Evolutionary conservation across 75 land plant genomes (phyloP), one percentile per base, ranked within the genome.

Genomic region (Selaginella tamariscina): DNA sequence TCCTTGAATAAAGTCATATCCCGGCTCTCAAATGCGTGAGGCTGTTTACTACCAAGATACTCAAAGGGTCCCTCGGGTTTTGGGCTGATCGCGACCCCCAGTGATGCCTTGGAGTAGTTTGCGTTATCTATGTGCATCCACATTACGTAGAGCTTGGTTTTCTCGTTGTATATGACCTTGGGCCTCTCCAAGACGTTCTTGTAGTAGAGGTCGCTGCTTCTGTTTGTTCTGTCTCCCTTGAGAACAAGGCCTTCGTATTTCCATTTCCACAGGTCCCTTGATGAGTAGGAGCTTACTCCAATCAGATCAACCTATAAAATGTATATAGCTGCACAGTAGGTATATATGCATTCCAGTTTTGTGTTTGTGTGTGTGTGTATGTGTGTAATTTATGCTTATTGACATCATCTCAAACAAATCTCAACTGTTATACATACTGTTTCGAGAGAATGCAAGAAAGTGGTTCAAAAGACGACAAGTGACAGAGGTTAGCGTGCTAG

Each of bases 1-100:
- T 95, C 99, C 72, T 87, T 90, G 68, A 95, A 95, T 70, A 95
- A n/a, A 28, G 99, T 87, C 99, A 95, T 87, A 76, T 95, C 99
- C 63, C 99, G 67, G 70, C 97, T 90, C 15, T 90, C 96, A 73
- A 71, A 90, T 31, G 83, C 92, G 76, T 95, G 99, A 0, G 99
- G 99, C 32, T 78, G 65, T 57, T 75, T 82, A 77, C 97, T 90
- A 54, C 87, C 79, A 31, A 95, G 79, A 73, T 90, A 95, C 28
- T 75, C 68, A 69, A 95, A 95, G 1, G 99, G 99, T 13, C 96
- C 99, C 13, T 79, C 79, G 0, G 99, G 96, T n/a, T 44, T 73
- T 56, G 89, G 72, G 67, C 99, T 95, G 18, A 85, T 60, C 33
- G 99, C 99, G 31, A 95, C 82, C 64, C 99, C 99, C 54, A 88